Base-by-base conservation (phyloP, 2,329 filamentous ascomycete species). In the Didymella sp. region DNA sequence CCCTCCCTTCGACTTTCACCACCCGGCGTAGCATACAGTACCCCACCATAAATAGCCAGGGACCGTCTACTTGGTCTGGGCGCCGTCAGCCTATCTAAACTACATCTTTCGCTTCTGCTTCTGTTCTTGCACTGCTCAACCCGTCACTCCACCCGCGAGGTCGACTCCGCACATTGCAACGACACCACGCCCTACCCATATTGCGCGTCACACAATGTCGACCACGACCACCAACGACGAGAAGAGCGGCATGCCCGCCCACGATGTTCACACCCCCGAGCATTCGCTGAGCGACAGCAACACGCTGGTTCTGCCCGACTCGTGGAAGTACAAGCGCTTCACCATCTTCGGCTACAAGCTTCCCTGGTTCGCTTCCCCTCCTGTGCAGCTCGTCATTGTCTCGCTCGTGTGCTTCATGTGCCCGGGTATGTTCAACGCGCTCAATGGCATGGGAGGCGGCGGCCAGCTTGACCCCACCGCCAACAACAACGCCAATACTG, bases 401-500 rank as follows among this genome's bases (percentile, higher is more conserved):
- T 78, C 80, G 38, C 76, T 82, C 40, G 80, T 82, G 50, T 83
- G 81, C 75, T 83, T 83, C 77, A 68, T 83, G 69, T 83, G 81
- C 62, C 81, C 81, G 42, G 81, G 80, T 69, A 83, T 83, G 80
- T 83, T 80, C 75, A 83, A 83, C 63, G 81, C 81, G 24, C 66
- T 83, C 63, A 79, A 77, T 57, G 81, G 81, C 55, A 80, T 83
- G 71, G 81, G 81, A 44, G 81, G 81, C 24, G 80, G 77, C 45
- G 80, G 80, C 44, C 79, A 80, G 71, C 66, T 81, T 45, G 76
- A 80, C 57, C 63, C 75, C 6, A 82, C 79, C 22, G 87, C 84
- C 54, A 81, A 85, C 66, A 88, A 89, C 73, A 84, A 88, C 66
- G 86, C 89, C 68, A 89, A 86, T 73, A 87, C 86, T 4, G 89